Base-by-base conservation (phyloP, 2,329 filamentous ascomycete genomes). In the Aspergillus sp. region DNA sequence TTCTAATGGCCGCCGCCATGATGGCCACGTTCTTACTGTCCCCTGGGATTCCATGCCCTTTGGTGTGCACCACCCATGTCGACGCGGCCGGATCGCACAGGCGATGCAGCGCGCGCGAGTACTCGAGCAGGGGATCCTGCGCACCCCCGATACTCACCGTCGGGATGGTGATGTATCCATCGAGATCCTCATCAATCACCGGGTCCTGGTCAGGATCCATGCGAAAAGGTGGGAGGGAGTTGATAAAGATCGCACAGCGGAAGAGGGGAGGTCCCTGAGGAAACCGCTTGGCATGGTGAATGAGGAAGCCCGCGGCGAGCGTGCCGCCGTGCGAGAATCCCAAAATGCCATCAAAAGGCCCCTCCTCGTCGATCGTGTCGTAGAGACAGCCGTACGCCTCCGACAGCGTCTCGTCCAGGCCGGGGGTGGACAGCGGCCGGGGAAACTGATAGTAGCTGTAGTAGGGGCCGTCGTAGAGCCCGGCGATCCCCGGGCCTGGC, bases 261-360 rank as follows among this genome's bases (percentile, higher is more conserved):
- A 72, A 66, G 2, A 61, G 54, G 2, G 60, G 57, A 16, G 58
- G 48, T 14, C 58, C 54, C 4, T 57, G 44, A 19, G 63, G 62
- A 19, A 54, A 56, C 11, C 58, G 54, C 47, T 65, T 61, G 5
- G 64, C 62, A 21, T 66, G 61, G 14, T 69, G 61, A 32, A 66
- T 58, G 16, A 72, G 57, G 38, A 65, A 67, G 2, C 58, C 59
- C 3, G 62, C 59, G 2, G 68, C 68, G 31, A 71, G 51, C 10
- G 67, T 67, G 13, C 62, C 69, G 6, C 69, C 69, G 36, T 72
- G 67, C 10, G 65, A 69, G 55, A 71, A 72, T 23, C 69, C 70
- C 17, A 71, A 54, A 38, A 71, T 52, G 5, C 67, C 68, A 34
- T 72, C 69, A 40, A 66, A 68, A 5, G 65, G 61, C 1, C 63